Conservation (phyloP, 805 yeast genomes). For the Saccharomyces paradoxus region DNA sequence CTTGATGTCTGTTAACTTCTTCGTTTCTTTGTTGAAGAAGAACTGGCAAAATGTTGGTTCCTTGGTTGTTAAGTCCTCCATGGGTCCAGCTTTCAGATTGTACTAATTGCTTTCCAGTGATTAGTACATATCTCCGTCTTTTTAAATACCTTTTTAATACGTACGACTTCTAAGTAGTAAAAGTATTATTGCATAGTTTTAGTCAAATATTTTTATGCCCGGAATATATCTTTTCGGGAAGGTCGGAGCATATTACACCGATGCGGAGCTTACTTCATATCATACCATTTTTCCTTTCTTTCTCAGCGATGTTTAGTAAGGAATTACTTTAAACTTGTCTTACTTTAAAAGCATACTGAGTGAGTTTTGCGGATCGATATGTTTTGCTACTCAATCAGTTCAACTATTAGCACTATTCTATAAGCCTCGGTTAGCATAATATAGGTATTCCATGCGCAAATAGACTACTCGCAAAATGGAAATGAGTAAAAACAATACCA, state of each 20-base stretch:
- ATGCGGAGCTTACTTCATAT: background rate
- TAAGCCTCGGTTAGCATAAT: background rate
- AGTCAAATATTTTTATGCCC: background rate
- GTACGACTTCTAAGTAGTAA: background rate
- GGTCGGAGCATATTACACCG: background rate
- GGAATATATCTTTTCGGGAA: background rate
- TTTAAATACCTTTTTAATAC: background rate
- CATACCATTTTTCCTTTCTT: background rate
- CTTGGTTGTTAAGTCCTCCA: slow-evolving; percentile 95
- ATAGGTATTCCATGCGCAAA: background rate
- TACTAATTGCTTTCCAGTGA: slow-evolving; percentile 54
- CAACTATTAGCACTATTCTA: background rate
- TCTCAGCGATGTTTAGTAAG: background rate
- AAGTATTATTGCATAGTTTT: background rate
- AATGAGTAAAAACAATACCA: background rate
- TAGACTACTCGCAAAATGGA: background rate
- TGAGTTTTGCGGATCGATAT: background rate
- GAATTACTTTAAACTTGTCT: background rate
- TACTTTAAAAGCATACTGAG: background rate
- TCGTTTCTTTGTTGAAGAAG: slow-evolving; percentile 98
- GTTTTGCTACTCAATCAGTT: background rate
- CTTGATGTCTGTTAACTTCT: slow-evolving; percentile 97
- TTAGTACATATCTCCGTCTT: background rate
- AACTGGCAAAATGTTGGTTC: slow-evolving; percentile 99
- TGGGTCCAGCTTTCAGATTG: slow-evolving; percentile 99